Conservation (phyloP, 257 asterid genomes). For the Penstemon eatonii region DNA sequence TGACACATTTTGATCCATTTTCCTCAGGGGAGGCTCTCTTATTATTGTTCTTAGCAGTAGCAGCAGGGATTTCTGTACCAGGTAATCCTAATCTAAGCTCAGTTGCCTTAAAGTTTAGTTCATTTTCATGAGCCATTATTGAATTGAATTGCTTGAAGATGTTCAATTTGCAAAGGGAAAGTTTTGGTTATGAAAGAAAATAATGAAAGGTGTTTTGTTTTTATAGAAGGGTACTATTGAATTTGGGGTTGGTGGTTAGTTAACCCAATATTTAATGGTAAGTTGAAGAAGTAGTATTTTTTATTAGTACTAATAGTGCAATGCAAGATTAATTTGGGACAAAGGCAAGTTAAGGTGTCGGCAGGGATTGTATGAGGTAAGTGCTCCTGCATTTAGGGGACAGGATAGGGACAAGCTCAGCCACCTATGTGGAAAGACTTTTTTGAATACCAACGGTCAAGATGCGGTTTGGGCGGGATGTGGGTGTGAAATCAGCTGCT, state of each 20-base stretch:
- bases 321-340: conserved; percentile 35
- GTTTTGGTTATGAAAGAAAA: neutral
- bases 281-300: no score
- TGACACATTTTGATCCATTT: conserved; percentile 18
- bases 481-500: conserved; percentile 32
- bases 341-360: conserved; percentile 56
- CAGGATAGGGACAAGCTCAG: conserved; percentile 61
- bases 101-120: conserved; percentile 69
- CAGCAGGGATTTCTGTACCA: conserved; percentile 41
- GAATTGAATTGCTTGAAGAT: neutral
- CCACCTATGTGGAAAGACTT: conserved; percentile 58
- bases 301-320: conserved; percentile 8
- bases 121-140: conserved; percentile 32
- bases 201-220: neutral
- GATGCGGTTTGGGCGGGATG: conserved; percentile 37
- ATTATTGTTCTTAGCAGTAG: conserved; percentile 45
- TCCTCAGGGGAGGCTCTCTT: conserved; percentile 52
- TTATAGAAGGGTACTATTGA: conserved; percentile 18
- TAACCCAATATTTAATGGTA: neutral
- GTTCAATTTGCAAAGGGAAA: neutral
- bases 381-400: conserved; percentile 49
- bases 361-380: conserved; percentile 46
- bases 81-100: conserved; percentile 86
- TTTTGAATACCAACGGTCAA: conserved; percentile 28
- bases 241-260: neutral